Conservation (phyloP, 768 basidiomycete species). For the Leucosporidium creatinivorum region DNA sequence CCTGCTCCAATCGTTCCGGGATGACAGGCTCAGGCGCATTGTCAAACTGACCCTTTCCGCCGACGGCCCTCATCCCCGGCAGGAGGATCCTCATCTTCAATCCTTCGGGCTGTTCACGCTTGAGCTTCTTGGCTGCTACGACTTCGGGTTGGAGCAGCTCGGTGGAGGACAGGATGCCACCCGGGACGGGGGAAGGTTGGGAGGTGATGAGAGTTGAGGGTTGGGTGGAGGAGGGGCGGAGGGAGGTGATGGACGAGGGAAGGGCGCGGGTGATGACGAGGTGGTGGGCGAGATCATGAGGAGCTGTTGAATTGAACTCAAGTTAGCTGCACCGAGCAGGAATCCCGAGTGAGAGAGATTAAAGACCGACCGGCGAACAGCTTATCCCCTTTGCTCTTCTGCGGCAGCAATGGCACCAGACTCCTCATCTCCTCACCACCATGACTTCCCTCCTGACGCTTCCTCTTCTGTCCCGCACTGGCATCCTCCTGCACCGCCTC, state of each 20-base stretch:
- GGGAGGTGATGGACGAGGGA: slow-evolving; percentile 13
- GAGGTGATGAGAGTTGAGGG: slow-evolving; percentile 29
- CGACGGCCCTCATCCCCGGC: slow-evolving; percentile 9
- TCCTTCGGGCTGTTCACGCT: slow-evolving; percentile 15
- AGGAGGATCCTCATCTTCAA: slow-evolving; percentile 19
- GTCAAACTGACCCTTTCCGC: slow-evolving; percentile 15
- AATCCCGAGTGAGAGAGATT: neutral
- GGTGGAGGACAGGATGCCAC: slow-evolving; percentile 25
- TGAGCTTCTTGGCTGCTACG: neutral
- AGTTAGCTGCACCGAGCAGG: neutral
- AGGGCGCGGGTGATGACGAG: slow-evolving; percentile 20
- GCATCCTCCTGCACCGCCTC: neutral
- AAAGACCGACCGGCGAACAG: slow-evolving; percentile 21
- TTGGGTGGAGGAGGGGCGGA: slow-evolving; percentile 8
- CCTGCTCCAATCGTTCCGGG: neutral
- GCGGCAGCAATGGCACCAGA: slow-evolving; percentile 23
- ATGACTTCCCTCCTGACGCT: neutral
- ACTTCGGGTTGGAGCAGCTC: slow-evolving; percentile 16
- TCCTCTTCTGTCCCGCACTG: neutral
- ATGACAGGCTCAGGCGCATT: neutral
- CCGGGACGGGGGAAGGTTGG: slow-evolving; percentile 33
- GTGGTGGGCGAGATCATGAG: slow-evolving; percentile 22
- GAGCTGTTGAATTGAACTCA: slow-evolving; percentile 9
- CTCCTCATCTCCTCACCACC: slow-evolving; percentile 15
- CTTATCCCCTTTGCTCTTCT: slow-evolving; percentile 20